These are phyloP conservation scores for Millerozyma acaciae DNA, from an alignment of 805 yeast species.

Conservation along the genomic window DNA sequence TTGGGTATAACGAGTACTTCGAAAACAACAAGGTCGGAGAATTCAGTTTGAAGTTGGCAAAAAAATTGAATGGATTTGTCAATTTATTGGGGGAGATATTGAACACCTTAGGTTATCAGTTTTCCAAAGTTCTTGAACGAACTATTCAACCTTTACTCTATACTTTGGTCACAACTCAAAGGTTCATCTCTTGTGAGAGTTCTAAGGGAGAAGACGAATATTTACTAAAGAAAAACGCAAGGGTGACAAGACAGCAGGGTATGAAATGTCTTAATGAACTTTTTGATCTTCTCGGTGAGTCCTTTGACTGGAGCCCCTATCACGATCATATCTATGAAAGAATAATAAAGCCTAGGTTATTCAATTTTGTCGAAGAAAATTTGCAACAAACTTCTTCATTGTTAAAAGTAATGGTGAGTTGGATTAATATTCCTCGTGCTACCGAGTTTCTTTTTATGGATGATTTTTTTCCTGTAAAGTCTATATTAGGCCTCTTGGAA, in stretches of 20 bases:
- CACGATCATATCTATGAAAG: slow-evolving; percentile 47
- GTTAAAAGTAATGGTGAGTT: slow-evolving; percentile 56
- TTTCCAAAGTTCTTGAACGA: slow-evolving; percentile 44
- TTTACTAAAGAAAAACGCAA: slow-evolving; percentile 43
- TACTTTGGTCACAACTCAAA: slow-evolving; percentile 52
- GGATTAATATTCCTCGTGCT: slow-evolving; percentile 45
- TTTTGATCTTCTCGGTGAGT: slow-evolving; percentile 49
- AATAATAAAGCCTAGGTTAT: slow-evolving; percentile 63
- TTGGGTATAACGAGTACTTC: slow-evolving; percentile 38
- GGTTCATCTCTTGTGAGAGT: slow-evolving; percentile 12
- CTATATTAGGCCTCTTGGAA: slow-evolving; percentile 53
- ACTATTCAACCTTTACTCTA: slow-evolving; percentile 57
- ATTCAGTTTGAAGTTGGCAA: slow-evolving; percentile 33
- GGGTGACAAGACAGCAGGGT: slow-evolving; percentile 62
- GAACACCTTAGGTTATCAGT: slow-evolving; percentile 55
- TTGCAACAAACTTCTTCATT: slow-evolving; percentile 79
- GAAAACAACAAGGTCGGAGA: slow-evolving; percentile 10
- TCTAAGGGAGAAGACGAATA: slow-evolving; percentile 13
- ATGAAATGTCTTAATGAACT: slow-evolving; percentile 59
- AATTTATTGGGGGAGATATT: slow-evolving; percentile 56
- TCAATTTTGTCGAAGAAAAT: slow-evolving; percentile 68
- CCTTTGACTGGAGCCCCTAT: slow-evolving; percentile 52
- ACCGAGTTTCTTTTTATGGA: slow-evolving; percentile 53
- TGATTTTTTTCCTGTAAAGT: slow-evolving; percentile 48
- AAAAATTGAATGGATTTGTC: slow-evolving; percentile 61